These are phyloP conservation scores for Trichoderma hamatum DNA, from an alignment of 2,329 filamentous ascomycete genomes.

Conservation along the genomic window DNA sequence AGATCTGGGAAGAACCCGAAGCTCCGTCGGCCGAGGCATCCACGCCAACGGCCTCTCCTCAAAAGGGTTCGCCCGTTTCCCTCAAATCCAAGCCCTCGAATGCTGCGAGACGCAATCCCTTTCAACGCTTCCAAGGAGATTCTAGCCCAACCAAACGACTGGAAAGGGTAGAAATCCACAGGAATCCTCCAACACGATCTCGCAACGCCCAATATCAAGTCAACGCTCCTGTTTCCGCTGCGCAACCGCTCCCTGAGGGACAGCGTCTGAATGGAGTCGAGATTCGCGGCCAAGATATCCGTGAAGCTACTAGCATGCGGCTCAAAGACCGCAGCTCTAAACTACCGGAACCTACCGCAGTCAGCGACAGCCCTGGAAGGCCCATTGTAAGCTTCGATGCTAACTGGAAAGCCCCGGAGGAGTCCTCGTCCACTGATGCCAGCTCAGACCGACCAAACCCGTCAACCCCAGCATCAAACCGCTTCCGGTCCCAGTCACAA, in stretches of 20 bases:
- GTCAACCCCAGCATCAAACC: conserved; percentile 31
- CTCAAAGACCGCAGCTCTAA: conserved; percentile 84
- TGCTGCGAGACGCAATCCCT: conserved; percentile 37
- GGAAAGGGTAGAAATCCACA: conserved; percentile 73
- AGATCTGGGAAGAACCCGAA: conserved; percentile 88
- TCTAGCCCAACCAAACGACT: conserved; percentile 43
- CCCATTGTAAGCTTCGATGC: conserved; percentile 97
- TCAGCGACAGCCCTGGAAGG: conserved; percentile 86
- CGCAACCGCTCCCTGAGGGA: conserved; percentile 45
- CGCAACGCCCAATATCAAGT: conserved; percentile 78
- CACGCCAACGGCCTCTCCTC: conserved; percentile 27
- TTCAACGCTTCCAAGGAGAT: conserved; percentile 46
- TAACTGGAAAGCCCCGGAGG: conserved; percentile 75
- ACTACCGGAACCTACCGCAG: conserved; percentile 83
- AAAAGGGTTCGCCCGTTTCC: conserved; percentile 40
- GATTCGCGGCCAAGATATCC: conserved; percentile 83
- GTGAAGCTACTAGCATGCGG: conserved; percentile 86
- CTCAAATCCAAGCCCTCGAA: conserved; percentile 41
- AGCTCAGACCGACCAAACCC: conserved; percentile 49
- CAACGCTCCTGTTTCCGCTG: conserved; percentile 52
- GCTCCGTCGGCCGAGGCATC: conserved; percentile 33
- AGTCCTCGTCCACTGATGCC: conserved; percentile 64
- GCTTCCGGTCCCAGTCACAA: conserved; percentile 24
- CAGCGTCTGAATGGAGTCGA: conserved; percentile 78
- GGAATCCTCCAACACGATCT: conserved; percentile 81